Evolutionary conservation across 345 rosid genomes (phyloP).

Genomic region (Toxicodendron radicans): DNA sequence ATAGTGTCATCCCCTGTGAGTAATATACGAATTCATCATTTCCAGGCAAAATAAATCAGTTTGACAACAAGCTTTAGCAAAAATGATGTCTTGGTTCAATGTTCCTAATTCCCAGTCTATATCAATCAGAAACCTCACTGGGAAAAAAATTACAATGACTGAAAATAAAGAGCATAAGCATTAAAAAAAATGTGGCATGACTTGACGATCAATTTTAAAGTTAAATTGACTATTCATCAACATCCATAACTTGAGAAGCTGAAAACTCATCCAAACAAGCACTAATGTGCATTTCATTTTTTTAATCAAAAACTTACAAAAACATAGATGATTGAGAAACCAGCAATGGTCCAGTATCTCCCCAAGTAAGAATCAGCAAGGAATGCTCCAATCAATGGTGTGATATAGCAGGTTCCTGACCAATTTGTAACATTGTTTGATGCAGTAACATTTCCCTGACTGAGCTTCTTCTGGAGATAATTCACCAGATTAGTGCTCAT

Average conservation of each 20-base stretch:
- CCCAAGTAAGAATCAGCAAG: slow-evolving; percentile 93
- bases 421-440: slow-evolving; percentile 85
- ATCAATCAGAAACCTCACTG: background rate
- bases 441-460: slow-evolving; percentile 75
- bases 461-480: slow-evolving; percentile 61
- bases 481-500: slow-evolving; percentile 95
- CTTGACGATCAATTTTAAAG: background rate
- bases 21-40: slow-evolving; percentile 3
- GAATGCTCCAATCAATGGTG: slow-evolving; percentile 91
- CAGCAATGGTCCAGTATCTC: slow-evolving; percentile 84
- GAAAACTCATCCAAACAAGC: background rate
- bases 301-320: slow-evolving; percentile 52
- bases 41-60: background rate
- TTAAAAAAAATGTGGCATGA: background rate
- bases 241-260: background rate
- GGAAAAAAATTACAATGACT: background rate
- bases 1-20: slow-evolving; percentile 83
- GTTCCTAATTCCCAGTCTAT: background rate
- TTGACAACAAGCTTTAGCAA: slow-evolving; percentile 7
- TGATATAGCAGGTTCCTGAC: slow-evolving; percentile 91
- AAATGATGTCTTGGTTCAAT: background rate
- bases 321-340: slow-evolving; percentile 69
- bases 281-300: background rate
- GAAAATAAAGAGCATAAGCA: background rate
- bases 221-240: background rate